Conservation (phyloP, 169 alveolate genomes). For the Plasmodium knowlesi region DNA sequence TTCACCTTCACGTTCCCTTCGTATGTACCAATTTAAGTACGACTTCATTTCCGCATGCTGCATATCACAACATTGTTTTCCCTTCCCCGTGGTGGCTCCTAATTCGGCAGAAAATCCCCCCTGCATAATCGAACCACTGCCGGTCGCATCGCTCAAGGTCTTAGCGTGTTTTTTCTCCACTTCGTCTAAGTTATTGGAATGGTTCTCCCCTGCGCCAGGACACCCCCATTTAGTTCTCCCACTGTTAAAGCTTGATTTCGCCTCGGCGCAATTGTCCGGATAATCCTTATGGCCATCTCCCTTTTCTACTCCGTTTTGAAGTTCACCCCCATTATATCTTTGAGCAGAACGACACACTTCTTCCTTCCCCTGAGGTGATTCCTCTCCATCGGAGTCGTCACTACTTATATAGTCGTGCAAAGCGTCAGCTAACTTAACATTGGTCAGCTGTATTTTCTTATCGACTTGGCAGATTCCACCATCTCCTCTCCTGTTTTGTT, state of each 20-base stretch:
- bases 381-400: conserved; percentile 72
- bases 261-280: not conserved
- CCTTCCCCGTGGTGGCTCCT: not conserved
- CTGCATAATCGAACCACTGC: not conserved
- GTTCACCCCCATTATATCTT: not conserved
- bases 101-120: not conserved
- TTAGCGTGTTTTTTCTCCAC: not conserved
- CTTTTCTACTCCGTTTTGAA: not conserved
- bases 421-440: conserved; percentile 20
- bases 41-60: conserved; percentile 15
- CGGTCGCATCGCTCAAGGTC: not conserved
- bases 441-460: conserved; percentile 50
- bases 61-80: not conserved
- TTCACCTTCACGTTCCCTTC: not conserved
- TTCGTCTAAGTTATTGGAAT: not conserved
- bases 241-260: not conserved
- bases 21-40: conserved; percentile 7
- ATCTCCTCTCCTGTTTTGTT: not conserved
- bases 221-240: not conserved
- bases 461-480: conserved; percentile 5
- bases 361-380: not conserved
- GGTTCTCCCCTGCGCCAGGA: not conserved
- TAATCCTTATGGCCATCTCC: not conserved
- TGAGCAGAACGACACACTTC: not conserved
- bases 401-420: not conserved